Evolutionary conservation across 2,329 filamentous ascomycete species (phyloP).

Genomic region (Fusarium begoniae): DNA sequence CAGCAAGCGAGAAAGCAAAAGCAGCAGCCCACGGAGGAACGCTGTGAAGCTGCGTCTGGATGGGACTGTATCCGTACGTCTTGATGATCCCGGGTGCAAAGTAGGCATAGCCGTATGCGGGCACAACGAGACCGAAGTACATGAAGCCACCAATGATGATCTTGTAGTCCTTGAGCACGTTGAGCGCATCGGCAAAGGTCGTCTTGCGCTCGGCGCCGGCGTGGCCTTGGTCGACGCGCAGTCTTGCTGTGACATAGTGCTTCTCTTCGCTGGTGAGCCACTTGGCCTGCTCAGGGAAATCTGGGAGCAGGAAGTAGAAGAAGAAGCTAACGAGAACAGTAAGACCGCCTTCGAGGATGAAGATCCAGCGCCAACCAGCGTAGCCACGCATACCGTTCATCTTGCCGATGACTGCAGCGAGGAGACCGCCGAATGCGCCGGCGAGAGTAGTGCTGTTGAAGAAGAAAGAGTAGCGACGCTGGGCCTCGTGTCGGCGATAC

Average conservation of each 20-base stretch:
- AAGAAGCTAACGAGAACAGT: slow-evolving; percentile 69
- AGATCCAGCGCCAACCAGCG: slow-evolving; percentile 82
- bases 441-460: slow-evolving; percentile 84
- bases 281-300: slow-evolving; percentile 78
- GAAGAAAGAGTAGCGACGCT: slow-evolving; percentile 93
- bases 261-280: slow-evolving; percentile 79
- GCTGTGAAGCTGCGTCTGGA: slow-evolving; percentile 66
- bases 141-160: slow-evolving; percentile 79
- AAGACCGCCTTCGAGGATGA: slow-evolving; percentile 77
- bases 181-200: slow-evolving; percentile 65
- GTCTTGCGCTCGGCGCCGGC: slow-evolving; percentile 71
- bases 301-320: slow-evolving; percentile 76
- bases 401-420: slow-evolving; percentile 88
- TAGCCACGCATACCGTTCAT: slow-evolving; percentile 79
- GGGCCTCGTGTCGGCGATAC: slow-evolving; percentile 88
- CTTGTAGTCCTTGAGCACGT: slow-evolving; percentile 77
- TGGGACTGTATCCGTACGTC: slow-evolving; percentile 69
- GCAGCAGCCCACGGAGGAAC: slow-evolving; percentile 72
- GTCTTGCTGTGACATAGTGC: slow-evolving; percentile 70
- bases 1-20: slow-evolving; percentile 80
- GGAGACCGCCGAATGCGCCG: slow-evolving; percentile 84
- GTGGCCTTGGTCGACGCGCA: slow-evolving; percentile 74
- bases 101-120: slow-evolving; percentile 81
- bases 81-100: slow-evolving; percentile 78
- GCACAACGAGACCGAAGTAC: slow-evolving; percentile 83